Evolutionary conservation across 306 rosid species (phyloP), one percentile per base, ranked within the genome.

Genomic region (Corylus heterophylla): DNA sequence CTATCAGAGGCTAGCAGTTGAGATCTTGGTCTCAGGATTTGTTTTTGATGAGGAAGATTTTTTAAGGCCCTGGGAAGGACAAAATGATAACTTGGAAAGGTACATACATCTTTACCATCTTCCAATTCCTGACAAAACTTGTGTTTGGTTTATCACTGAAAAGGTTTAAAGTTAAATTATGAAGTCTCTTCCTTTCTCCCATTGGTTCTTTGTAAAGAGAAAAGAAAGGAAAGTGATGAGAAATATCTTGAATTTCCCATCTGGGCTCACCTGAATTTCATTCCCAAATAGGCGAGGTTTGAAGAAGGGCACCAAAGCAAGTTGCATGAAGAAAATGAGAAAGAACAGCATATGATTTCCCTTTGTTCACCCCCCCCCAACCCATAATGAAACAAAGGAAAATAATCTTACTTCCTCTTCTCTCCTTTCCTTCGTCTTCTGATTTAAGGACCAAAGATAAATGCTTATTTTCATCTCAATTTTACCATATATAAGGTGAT

Each of bases 61-160:
- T 71, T 3, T 89, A 69, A 86, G 77, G 86, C 97, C 98, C 63
- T 94, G 98, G 98, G 97, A 89, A 75, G 95, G 90, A 70, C 81
- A 76, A 31, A 59, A 45, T 58, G 86, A 78, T 81, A 91, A 91
- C 82, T 82, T 82, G 78, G 97, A 94, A 83, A 91, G 98, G 98
- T 94, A 80, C 2, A 8, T 68, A 39, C 4, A 39, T 67, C 14
- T 59, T 80, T 83, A 9, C 78, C 77, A 74, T 71, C 48, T 79
- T 51, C 18, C 61, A 74, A 44, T 48, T 76, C 55, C 78, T 69
- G 29, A 52, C 55, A 39, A 70, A 66, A 20, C 58, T 80, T 69
- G 37, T 13, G 37, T 61, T 70, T 63, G 61, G 9, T 49, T 77
- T 22, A 42, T 45, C 35, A 7, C 20, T n/a, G 37, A 59, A 68